These are phyloP conservation scores for Nannochloropsis salina DNA, from an alignment of 108 stramenopile genomes.

Conservation along the genomic window DNA sequence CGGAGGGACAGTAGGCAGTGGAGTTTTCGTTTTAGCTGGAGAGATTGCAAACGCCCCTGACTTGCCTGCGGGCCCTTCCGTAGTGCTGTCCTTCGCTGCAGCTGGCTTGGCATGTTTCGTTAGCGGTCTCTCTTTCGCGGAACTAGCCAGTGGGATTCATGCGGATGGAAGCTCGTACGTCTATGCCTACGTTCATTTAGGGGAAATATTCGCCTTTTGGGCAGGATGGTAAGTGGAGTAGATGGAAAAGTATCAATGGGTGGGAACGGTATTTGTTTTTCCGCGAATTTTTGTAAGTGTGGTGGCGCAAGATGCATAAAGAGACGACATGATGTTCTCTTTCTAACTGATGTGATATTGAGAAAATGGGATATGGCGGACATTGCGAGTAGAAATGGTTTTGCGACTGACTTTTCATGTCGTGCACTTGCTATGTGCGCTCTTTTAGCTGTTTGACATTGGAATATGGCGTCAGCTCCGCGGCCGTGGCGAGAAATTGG, in stretches of 20 bases:
- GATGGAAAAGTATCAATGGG: background rate
- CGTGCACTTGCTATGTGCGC: background rate
- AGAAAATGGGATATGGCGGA: too few species aligned
- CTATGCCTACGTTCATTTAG: slow-evolving; percentile 73
- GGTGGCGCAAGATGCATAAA: too few species aligned
- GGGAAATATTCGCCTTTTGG: slow-evolving; percentile 72
- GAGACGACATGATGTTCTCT: too few species aligned
- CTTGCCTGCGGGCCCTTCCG: slow-evolving; percentile 74
- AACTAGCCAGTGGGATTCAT: slow-evolving; percentile 66
- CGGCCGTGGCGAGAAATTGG: slow-evolving; percentile 82
- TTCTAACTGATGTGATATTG: too few species aligned
- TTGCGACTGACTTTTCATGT: too few species aligned
- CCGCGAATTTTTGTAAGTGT: too few species aligned
- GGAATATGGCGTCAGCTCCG: slow-evolving; percentile 70
- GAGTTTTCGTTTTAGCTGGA: slow-evolving; percentile 81
- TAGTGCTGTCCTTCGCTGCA: slow-evolving; percentile 62
- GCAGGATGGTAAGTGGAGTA: slow-evolving; percentile 55
- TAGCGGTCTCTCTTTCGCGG: slow-evolving; percentile 75
- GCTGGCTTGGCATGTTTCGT: slow-evolving; percentile 66
- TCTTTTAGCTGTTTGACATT: slow-evolving; percentile 62
- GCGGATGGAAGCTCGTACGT: slow-evolving; percentile 71
- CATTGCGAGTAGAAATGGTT: too few species aligned
- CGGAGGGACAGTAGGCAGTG: slow-evolving; percentile 51
- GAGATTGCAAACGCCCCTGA: slow-evolving; percentile 60
- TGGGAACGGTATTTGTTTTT: too few species aligned